Base-by-base conservation (phyloP, 805 yeast species). In the Suhomyces sp. region DNA sequence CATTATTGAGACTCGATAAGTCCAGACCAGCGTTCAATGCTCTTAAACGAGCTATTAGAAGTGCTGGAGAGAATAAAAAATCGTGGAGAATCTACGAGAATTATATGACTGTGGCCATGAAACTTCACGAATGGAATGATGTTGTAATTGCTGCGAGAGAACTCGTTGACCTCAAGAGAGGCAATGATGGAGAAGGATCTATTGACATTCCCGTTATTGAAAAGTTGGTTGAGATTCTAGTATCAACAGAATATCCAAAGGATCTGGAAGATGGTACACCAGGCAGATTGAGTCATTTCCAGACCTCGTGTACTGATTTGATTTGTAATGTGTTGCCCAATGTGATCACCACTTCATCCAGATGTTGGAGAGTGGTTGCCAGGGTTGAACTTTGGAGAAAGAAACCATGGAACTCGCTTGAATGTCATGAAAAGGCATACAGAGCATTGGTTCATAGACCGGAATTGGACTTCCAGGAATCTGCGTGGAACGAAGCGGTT, bases 41-140 rank as follows among this genome's bases (percentile, higher is more conserved):
- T 1, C 67, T 91, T 47, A 79, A 83, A 51, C 79, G 79, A 44
- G 96, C 98, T 0, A 72, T 86, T 13, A 66, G 82, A 25, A 71
- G 72, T 20, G 82, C 88, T 23, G 81, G 79, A 30, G 77, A 79
- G 17, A 68, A 72, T 9, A 79, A 77, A 46, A 76, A 76, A 35
- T 85, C 90, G 32, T 86, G 97, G 96, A 77, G 85, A 48, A 79
- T 93, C 21, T 90, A 91, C 84, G 93, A 88, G 50, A 93, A 93
- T 55, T 88, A 79, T 50, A 65, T 87, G 53, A 68, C 79, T 19
- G 91, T 91, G 15, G 95, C 97, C 0, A 80, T 81, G 18, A 85
- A 81, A 53, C 64, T 90, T 28, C 70, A 76, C n/a, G 85, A 86
- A 51, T 93, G 98, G 97, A 80, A 76, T 42, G 95, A 88, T 39